Percentiles rank a stretch among this genome's conserved stretches.
Evolutionary conservation across 768 basidiomycete genomes (phyloP).

Genomic region (Exidia glandulosa): DNA sequence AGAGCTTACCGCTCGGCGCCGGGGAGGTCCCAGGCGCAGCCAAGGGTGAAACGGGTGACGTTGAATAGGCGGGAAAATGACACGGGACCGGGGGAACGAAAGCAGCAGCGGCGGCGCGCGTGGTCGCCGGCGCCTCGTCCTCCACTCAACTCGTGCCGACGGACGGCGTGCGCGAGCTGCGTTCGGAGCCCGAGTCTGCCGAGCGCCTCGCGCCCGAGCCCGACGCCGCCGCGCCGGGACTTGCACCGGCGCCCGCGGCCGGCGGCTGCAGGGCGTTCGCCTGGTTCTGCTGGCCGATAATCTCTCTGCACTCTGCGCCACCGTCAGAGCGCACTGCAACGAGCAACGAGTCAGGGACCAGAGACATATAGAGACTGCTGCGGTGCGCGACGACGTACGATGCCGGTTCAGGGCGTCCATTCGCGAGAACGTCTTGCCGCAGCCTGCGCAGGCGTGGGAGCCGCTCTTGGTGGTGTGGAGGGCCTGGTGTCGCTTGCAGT

Average conservation of each 20-base stretch:
- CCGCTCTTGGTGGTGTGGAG: constrained; percentile 77
- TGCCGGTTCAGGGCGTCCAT: constrained; percentile 79
- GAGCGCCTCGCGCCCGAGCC: neutral
- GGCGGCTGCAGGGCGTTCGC: neutral
- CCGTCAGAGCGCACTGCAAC: neutral
- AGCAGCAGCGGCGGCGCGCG: neutral
- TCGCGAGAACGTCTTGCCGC: constrained; percentile 89
- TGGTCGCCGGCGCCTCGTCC: neutral
- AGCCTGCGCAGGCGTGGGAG: constrained; percentile 80
- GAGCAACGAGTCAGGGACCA: neutral
- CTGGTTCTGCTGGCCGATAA: neutral
- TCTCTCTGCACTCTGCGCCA: neutral
- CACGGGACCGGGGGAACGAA: neutral
- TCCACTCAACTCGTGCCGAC: neutral
- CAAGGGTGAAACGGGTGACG: too few species aligned
- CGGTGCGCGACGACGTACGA: constrained; percentile 38
- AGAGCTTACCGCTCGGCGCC: too few species aligned
- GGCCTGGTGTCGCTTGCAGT: constrained; percentile 96
- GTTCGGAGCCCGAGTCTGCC: neutral
- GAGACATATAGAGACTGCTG: constrained; percentile 2
- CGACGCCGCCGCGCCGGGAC: neutral
- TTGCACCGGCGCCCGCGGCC: neutral
- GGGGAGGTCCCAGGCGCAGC: too few species aligned
- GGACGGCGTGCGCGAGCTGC: neutral
- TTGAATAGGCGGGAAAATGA: too few species aligned